Evolutionary conservation across 2,329 filamentous ascomycete species (phyloP).

Genomic region (Diaporthe citriasiana): DNA sequence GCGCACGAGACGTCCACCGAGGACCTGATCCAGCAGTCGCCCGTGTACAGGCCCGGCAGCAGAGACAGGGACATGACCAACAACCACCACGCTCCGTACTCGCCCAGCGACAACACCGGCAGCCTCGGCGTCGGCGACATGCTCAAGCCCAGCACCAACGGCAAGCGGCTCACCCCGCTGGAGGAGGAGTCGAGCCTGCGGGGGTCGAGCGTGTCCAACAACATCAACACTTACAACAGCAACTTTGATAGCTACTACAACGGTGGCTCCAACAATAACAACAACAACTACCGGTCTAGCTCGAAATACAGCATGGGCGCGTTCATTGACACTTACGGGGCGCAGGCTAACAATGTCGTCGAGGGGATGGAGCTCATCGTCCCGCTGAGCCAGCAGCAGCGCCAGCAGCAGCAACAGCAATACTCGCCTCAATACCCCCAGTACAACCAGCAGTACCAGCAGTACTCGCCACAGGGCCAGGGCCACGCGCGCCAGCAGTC

Average conservation of each 20-base stretch:
- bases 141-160: slow-evolving; percentile 33
- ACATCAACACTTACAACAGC: slow-evolving; percentile 13
- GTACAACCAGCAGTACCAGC: background rate
- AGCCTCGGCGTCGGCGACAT: background rate
- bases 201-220: slow-evolving; percentile 4
- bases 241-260: slow-evolving; percentile 23
- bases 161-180: slow-evolving; percentile 22
- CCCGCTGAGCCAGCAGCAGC: slow-evolving; percentile 15
- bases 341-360: slow-evolving; percentile 14
- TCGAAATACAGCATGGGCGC: slow-evolving; percentile 4
- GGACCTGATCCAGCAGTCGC: slow-evolving; percentile 24
- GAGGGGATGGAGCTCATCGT: slow-evolving; percentile 27
- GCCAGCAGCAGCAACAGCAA: background rate
- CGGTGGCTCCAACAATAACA: background rate
- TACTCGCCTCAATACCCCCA: background rate
- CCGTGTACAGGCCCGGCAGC: background rate
- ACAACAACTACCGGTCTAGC: slow-evolving; percentile 12
- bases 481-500: slow-evolving; percentile 13
- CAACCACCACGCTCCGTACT: background rate
- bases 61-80: no score
- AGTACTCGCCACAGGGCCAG: background rate
- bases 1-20: slow-evolving; percentile 19
- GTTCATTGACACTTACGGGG: slow-evolving; percentile 13
- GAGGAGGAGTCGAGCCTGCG: slow-evolving; percentile 28
- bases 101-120: background rate